Conservation (phyloP, 2,329 filamentous ascomycete genomes). For the Pyrenochaeta sp. region DNA sequence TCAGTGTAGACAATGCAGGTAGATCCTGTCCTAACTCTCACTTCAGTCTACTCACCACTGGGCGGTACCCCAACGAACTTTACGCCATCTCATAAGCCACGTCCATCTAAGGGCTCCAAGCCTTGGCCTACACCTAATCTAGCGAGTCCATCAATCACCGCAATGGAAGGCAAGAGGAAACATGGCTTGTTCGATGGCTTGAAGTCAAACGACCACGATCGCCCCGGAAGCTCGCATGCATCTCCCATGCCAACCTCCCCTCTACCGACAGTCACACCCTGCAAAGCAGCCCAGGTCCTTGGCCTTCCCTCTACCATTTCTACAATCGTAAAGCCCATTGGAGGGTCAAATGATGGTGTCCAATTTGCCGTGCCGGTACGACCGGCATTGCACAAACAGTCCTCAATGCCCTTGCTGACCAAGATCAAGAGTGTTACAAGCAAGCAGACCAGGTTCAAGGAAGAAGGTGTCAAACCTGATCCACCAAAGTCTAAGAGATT, state of each 20-base stretch:
- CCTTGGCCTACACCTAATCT: not conserved
- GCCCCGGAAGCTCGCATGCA: slow-evolving; percentile 9
- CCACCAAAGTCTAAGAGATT: slow-evolving; percentile 11
- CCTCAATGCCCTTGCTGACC: slow-evolving; percentile 6
- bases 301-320: slow-evolving; percentile 14
- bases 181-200: slow-evolving; percentile 20
- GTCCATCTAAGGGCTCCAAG: slow-evolving; percentile 1
- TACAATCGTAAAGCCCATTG: not conserved
- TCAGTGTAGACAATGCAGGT: too few species aligned
- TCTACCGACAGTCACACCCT: slow-evolving; percentile 27
- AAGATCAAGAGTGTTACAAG: slow-evolving; percentile 3
- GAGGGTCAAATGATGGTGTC: slow-evolving; percentile 3
- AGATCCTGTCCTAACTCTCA: not conserved
- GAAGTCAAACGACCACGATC: slow-evolving; percentile 19
- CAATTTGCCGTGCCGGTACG: slow-evolving; percentile 10
- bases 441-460: slow-evolving; percentile 12
- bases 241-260: slow-evolving; percentile 15
- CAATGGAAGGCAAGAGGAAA: slow-evolving; percentile 25
- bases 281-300: slow-evolving; percentile 32
- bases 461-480: slow-evolving; percentile 17
- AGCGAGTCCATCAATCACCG: slow-evolving; percentile 10
- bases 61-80: slow-evolving; percentile 4
- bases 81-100: not conserved
- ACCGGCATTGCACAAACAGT: slow-evolving; percentile 5
- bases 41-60: slow-evolving; percentile 1